These are phyloP conservation scores for Ascobolus immersus DNA, from an alignment of 495 filamentous ascomycete genomes.

Conservation along the genomic window DNA sequence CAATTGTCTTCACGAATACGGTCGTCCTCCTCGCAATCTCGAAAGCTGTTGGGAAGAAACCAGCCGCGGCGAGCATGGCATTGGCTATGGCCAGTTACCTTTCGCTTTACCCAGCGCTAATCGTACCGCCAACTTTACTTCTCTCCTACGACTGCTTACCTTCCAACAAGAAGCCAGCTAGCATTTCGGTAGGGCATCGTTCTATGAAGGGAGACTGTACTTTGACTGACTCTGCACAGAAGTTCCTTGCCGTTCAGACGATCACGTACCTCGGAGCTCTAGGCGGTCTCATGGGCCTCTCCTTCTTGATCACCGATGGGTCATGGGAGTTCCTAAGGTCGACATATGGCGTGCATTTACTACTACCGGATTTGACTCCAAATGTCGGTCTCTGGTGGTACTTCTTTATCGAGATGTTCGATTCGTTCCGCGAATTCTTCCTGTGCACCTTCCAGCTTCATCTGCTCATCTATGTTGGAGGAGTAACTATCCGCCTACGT, in stretches of 20 bases:
- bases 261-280: slow-evolving; percentile 23
- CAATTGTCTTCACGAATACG: slow-evolving; percentile 69
- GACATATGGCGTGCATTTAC: slow-evolving; percentile 76
- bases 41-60: slow-evolving; percentile 50
- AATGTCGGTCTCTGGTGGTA: slow-evolving; percentile 99
- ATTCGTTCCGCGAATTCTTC: slow-evolving; percentile 92
- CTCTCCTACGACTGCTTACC: slow-evolving; percentile 42
- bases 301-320: slow-evolving; percentile 45
- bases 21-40: slow-evolving; percentile 66
- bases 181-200: slow-evolving; percentile 1
- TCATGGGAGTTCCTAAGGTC: slow-evolving; percentile 66
- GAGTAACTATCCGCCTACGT: slow-evolving; percentile 52
- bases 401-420: slow-evolving; percentile 99
- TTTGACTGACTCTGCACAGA: slow-evolving; percentile 1
- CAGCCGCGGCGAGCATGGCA: slow-evolving; percentile 57
- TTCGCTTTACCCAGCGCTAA: slow-evolving; percentile 67
- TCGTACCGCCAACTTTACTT: slow-evolving; percentile 59
- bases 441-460: slow-evolving; percentile 95
- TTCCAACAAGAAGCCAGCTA: slow-evolving; percentile 2
- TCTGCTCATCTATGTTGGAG: slow-evolving; percentile 63
- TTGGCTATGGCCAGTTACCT: slow-evolving; percentile 71
- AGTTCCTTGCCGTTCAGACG: slow-evolving; percentile 29
- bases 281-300: slow-evolving; percentile 38
- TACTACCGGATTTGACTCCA: slow-evolving; percentile 77
- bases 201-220: slow-evolving; percentile 1